Conservation (phyloP, 129 eudicot species). For the Ambrosia trifida region DNA sequence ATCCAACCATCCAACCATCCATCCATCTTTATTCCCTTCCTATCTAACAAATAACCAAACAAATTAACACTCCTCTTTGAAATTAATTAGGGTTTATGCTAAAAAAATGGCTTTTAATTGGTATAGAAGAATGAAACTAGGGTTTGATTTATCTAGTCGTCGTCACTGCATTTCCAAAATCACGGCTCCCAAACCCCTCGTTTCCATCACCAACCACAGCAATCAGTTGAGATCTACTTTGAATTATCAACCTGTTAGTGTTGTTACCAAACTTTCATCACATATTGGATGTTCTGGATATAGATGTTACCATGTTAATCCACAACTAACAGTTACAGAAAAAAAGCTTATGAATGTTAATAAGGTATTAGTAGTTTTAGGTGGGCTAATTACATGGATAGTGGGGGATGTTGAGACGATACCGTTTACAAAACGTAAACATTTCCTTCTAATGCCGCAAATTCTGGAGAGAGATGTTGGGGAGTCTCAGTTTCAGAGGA, state of each 20-base stretch:
- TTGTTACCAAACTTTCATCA: slow-evolving; percentile 24
- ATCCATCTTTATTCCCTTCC: no score
- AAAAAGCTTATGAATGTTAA: no score
- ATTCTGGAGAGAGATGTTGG: slow-evolving; percentile 51
- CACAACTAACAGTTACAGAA: slow-evolving; percentile 31
- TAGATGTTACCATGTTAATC: slow-evolving; percentile 58
- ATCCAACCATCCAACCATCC: no score
- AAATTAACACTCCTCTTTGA: no score
- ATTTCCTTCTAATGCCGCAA: slow-evolving; percentile 61
- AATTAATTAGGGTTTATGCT: no score
- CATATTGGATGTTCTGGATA: slow-evolving; percentile 18
- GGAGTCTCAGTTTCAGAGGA: slow-evolving; percentile 48
- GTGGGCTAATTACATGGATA: slow-evolving; percentile 49
- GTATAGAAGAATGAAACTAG: slow-evolving; percentile 53
- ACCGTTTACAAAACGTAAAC: slow-evolving; percentile 74
- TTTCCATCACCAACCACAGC: neutral
- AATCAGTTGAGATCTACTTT: slow-evolving; percentile 8
- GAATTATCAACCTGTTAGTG: neutral
- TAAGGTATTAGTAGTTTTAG: no score
- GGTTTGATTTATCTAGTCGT: slow-evolving; percentile 26
- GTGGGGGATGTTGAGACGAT: slow-evolving; percentile 67
- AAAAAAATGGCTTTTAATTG: slow-evolving; percentile 55
- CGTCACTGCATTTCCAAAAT: slow-evolving; percentile 21
- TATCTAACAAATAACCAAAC: no score
- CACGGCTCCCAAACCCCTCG: slow-evolving; percentile 21